These are phyloP conservation scores for Trichoderma breve DNA, from an alignment of 2,329 filamentous ascomycete species.

Conservation along the genomic window DNA sequence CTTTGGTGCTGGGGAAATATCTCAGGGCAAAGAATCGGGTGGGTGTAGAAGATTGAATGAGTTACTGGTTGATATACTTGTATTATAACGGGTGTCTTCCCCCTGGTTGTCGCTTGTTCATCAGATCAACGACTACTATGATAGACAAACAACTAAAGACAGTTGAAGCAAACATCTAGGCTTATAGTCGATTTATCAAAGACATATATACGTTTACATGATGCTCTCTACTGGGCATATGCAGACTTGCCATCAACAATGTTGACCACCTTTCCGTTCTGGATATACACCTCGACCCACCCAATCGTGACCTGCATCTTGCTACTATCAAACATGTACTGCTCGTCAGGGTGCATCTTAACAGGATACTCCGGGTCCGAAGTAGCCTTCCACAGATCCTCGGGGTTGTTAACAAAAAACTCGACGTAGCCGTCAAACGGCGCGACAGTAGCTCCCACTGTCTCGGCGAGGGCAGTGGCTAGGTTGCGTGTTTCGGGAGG, in stretches of 20 bases:
- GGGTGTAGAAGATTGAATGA: background rate
- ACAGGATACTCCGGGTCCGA: background rate
- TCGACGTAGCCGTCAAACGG: background rate
- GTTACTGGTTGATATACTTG: background rate
- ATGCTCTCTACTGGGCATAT: background rate
- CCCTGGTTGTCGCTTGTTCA: too few species aligned
- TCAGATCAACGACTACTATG: background rate
- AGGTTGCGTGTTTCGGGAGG: background rate
- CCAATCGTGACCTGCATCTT: background rate
- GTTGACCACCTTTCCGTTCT: background rate
- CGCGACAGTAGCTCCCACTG: background rate
- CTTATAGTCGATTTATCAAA: background rate
- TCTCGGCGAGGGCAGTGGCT: background rate
- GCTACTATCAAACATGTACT: background rate
- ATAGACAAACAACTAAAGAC: background rate
- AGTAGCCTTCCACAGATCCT: background rate
- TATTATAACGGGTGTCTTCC: background rate
- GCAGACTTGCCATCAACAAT: background rate
- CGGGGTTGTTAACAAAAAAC: background rate
- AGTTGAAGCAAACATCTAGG: background rate
- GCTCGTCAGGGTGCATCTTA: background rate
- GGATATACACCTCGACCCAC: background rate
- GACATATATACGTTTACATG: background rate
- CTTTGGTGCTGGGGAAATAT: background rate
- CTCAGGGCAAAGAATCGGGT: background rate